phyloP scores from a whole-genome alignment of 495 filamentous ascomycete species.

The Hypomontagnella monticulosa region DNA sequence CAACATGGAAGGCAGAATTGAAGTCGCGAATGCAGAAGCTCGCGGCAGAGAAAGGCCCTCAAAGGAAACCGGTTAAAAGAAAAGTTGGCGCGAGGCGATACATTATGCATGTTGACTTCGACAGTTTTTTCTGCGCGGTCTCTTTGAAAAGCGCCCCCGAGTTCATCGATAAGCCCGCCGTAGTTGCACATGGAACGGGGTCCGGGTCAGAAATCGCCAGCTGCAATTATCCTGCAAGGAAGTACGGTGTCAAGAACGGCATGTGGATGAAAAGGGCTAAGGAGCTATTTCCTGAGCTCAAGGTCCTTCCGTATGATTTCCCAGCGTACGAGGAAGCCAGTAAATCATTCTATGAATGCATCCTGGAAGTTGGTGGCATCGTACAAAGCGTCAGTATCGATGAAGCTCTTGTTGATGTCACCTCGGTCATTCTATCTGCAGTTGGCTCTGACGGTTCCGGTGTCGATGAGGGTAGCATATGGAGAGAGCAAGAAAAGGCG shows the following conservation, averaged over 20 bases:
- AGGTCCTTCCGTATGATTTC: constrained; percentile 92
- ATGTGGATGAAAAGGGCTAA: constrained; percentile 98
- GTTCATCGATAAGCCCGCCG: constrained; percentile 81
- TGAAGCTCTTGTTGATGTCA: constrained; percentile 87
- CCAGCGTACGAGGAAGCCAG: constrained; percentile 94
- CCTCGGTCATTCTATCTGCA: constrained; percentile 68
- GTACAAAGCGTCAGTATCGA: constrained; percentile 98
- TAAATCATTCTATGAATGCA: constrained; percentile 82
- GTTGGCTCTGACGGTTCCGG: constrained; percentile 75
- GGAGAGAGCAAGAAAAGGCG: constrained; percentile 83
- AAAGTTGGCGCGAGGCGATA: constrained; percentile 76
- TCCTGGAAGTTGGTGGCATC: constrained; percentile 79
- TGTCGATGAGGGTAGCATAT: constrained; percentile 74
- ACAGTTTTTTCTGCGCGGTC: constrained; percentile 96
- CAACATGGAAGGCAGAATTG: constrained; percentile 92
- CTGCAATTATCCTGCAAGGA: constrained; percentile 92
- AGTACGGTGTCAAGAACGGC: constrained; percentile 89
- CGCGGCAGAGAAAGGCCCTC: constrained; percentile 66
- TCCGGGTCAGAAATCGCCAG: constrained; percentile 94
- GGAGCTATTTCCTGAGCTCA: constrained; percentile 83
- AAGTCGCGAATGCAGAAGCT: constrained; percentile 86
- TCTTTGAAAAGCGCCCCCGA: constrained; percentile 81
- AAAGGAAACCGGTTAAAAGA: constrained; percentile 49
- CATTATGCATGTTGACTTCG: constrained; percentile 95
- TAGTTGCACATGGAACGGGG: constrained; percentile 86